These are phyloP conservation scores for Phytopythium montanum DNA, from an alignment of 352 stramenopile species.

Conservation along the genomic window DNA sequence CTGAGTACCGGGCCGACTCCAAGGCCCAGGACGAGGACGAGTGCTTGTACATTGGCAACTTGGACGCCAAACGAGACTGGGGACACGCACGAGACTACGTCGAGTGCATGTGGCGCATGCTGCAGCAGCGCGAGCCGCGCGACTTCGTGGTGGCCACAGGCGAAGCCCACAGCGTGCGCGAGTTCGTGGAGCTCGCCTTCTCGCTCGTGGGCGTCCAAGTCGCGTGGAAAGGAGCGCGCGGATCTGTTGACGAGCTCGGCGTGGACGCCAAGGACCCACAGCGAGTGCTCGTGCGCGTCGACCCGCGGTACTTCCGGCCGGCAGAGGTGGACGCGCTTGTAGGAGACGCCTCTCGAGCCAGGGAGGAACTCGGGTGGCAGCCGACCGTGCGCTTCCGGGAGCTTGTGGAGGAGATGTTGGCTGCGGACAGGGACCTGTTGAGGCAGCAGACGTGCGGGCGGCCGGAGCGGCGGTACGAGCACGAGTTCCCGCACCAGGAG, in stretches of 20 bases:
- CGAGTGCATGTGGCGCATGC: slow-evolving; percentile 99
- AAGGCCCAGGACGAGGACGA: slow-evolving; percentile 22
- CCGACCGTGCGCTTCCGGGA: slow-evolving; percentile 90
- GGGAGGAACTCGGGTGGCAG: slow-evolving; percentile 89
- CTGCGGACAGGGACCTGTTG: slow-evolving; percentile 58
- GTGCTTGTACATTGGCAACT: slow-evolving; percentile 96
- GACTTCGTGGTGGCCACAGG: slow-evolving; percentile 92
- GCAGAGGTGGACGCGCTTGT: slow-evolving; percentile 98
- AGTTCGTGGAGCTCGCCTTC: slow-evolving; percentile 98
- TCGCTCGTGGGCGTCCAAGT: slow-evolving; percentile 84
- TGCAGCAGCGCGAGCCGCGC: slow-evolving; percentile 81
- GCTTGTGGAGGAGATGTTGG: slow-evolving; percentile 97
- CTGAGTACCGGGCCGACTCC: slow-evolving; percentile 32
- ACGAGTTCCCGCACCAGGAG: neutral
- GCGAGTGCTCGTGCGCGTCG: slow-evolving; percentile 93
- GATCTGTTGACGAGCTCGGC: slow-evolving; percentile 92
- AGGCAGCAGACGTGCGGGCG: neutral
- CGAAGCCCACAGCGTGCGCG: slow-evolving; percentile 97
- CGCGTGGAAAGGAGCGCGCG: slow-evolving; percentile 88
- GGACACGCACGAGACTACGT: slow-evolving; percentile 98
- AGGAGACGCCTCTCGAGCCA: slow-evolving; percentile 94
- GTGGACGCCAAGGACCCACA: slow-evolving; percentile 87
- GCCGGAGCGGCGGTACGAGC: neutral
- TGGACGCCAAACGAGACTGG: slow-evolving; percentile 98
- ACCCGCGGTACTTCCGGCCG: slow-evolving; percentile 97